Conservation (phyloP, 805 yeast species). For the Zygotorulaspora sp. region DNA sequence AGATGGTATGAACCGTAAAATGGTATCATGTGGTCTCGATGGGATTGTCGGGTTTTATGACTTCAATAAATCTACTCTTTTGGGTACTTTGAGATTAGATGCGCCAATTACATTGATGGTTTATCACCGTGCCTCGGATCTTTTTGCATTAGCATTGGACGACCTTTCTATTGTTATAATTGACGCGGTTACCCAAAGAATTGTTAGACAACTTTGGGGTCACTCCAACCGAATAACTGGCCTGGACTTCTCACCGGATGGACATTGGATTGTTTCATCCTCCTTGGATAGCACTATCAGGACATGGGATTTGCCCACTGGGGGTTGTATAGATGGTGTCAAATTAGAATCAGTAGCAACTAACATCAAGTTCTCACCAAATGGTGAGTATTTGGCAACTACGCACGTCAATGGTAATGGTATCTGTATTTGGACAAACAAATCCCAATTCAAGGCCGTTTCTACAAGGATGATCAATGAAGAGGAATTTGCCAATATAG, state of each 20-base stretch:
- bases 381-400: slow-evolving; percentile 88
- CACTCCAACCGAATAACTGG: slow-evolving; percentile 85
- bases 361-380: slow-evolving; percentile 70
- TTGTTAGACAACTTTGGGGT: slow-evolving; percentile 85
- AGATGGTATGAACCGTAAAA: slow-evolving; percentile 83
- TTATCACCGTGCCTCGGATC: slow-evolving; percentile 77
- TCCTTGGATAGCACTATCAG: slow-evolving; percentile 82
- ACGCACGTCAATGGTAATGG: slow-evolving; percentile 90
- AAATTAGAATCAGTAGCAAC: slow-evolving; percentile 76
- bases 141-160: slow-evolving; percentile 81
- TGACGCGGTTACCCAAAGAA: slow-evolving; percentile 73
- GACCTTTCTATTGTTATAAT: slow-evolving; percentile 78
- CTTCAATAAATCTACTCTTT: slow-evolving; percentile 62
- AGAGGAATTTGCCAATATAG: slow-evolving; percentile 57
- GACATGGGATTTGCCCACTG: slow-evolving; percentile 97
- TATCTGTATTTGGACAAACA: slow-evolving; percentile 86
- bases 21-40: slow-evolving; percentile 86
- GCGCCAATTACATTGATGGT: slow-evolving; percentile 75
- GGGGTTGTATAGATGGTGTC: slow-evolving; percentile 93
- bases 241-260: slow-evolving; percentile 88
- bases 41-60: slow-evolving; percentile 85
- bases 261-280: slow-evolving; percentile 87
- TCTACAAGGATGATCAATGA: slow-evolving; percentile 74
- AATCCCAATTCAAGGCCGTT: slow-evolving; percentile 74
- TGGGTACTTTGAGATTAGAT: slow-evolving; percentile 63